These are phyloP conservation scores for Neofusicoccum laricinum DNA, from an alignment of 2,329 filamentous ascomycete genomes.

Conservation along the genomic window DNA sequence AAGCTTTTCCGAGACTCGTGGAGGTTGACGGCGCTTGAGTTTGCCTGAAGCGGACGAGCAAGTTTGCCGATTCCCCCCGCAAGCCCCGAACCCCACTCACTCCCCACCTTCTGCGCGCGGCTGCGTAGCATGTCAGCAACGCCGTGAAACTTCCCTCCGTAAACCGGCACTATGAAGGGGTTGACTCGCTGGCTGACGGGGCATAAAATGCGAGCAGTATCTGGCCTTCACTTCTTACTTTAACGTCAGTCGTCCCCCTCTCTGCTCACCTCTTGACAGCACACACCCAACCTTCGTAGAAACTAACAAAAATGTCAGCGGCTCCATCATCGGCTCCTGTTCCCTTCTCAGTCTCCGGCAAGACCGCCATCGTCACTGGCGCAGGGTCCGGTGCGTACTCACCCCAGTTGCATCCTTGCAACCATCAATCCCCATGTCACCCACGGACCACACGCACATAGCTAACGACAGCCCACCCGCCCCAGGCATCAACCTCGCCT, in stretches of 20 bases:
- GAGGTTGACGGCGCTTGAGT: background rate
- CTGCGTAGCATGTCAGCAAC: background rate
- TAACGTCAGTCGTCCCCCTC: background rate
- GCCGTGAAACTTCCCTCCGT: background rate
- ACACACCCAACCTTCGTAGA: background rate
- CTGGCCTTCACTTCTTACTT: background rate
- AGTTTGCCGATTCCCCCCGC: conserved; percentile 7
- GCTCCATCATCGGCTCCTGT: background rate
- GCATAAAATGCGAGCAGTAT: background rate
- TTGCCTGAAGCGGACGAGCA: background rate
- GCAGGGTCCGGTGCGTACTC: conserved; percentile 34
- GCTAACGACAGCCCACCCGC: background rate
- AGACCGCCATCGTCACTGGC: conserved; percentile 41
- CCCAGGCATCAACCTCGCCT: conserved; percentile 47
- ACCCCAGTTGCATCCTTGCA: background rate
- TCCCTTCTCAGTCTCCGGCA: conserved; percentile 30
- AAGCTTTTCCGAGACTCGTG: background rate
- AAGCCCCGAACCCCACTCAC: background rate
- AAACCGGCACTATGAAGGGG: background rate
- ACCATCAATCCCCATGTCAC: too few relatives aligned
- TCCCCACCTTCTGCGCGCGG: background rate
- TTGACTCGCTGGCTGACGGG: background rate
- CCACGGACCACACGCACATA: too few relatives aligned
- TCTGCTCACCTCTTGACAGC: background rate
- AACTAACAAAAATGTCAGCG: background rate